phyloP scores from a whole-genome alignment of 2,329 filamentous ascomycete genomes.

The Colletotrichum sp. region DNA sequence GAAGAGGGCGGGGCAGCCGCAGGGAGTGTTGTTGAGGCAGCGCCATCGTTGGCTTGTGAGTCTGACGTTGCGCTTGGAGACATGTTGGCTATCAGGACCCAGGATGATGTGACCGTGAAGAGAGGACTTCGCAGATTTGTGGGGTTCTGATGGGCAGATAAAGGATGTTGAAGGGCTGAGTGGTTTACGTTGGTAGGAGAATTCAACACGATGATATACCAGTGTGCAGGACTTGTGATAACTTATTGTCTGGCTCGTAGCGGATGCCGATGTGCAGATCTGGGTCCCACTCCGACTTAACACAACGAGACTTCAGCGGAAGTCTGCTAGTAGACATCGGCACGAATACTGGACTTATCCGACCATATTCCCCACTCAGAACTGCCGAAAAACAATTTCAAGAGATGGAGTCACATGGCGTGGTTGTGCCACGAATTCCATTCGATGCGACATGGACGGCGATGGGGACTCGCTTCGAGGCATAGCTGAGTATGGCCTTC shows the following conservation, averaged over 20 bases:
- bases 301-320: background rate
- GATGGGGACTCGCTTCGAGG: background rate
- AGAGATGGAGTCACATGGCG: background rate
- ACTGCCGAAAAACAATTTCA: background rate
- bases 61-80: slow-evolving; percentile 6
- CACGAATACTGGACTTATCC: background rate
- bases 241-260: background rate
- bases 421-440: background rate
- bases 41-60: background rate
- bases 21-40: background rate
- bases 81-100: background rate
- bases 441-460: background rate
- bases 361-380: background rate
- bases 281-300: background rate
- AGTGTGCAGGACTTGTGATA: background rate
- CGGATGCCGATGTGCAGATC: background rate
- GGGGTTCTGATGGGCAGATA: background rate
- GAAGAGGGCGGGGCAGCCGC: background rate
- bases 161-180: background rate
- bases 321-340: background rate
- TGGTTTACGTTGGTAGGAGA: background rate
- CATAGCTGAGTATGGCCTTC: background rate
- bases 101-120: background rate
- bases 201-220: background rate
- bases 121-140: background rate